Evolutionary conservation across 805 yeast genomes (phyloP), one percentile per base, ranked within the genome.

Genomic region (Ogataea zsoltii): DNA sequence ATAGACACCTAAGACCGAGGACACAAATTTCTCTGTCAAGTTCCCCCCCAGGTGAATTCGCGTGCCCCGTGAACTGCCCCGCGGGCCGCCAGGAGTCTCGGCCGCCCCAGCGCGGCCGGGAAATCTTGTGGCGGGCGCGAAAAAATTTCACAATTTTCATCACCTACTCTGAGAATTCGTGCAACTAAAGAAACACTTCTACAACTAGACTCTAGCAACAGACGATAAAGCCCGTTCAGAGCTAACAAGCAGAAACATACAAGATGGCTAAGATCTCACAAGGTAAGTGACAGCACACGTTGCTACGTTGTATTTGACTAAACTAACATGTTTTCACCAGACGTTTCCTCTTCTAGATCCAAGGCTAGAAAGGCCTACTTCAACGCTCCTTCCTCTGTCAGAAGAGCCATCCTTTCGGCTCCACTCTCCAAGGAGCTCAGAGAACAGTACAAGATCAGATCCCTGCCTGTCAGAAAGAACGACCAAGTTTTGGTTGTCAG

Each of bases 361-460:
- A 94, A 94, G 86, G 82, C 97, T 76, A 91, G 99, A 88, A 94
- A 94, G 88, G 98, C 98, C 76, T 88, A 94, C 86, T 94, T 94
- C 92, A 80, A 80, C 69, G 95, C 99, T 65, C 95, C 98, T 69
- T 92, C 99, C 61, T 85, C 92, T 63, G 88, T 79, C 70, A 88
- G 97, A 80, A 88, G 98, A 80, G 79, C 76, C 63, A 79, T 94
- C 75, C 80, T 94, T 85, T 87, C 97, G 69, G 98, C 99, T 74
- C 97, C 98, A 69, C 84, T 94, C 71, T 92, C 98, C 67, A 94
- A 94, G 84, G 99, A 94, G 82, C 88, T 94, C 77, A 86, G 95
- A 75, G 95, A 85, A 75, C 85, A 94, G 82, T 94, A 91, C 88
- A 90, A 90, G 75, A 80, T 94, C 78, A 89, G 84, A 72, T 79